Base-by-base conservation (phyloP, 169 alveolate species). In the Miamiensis avidus region DNA sequence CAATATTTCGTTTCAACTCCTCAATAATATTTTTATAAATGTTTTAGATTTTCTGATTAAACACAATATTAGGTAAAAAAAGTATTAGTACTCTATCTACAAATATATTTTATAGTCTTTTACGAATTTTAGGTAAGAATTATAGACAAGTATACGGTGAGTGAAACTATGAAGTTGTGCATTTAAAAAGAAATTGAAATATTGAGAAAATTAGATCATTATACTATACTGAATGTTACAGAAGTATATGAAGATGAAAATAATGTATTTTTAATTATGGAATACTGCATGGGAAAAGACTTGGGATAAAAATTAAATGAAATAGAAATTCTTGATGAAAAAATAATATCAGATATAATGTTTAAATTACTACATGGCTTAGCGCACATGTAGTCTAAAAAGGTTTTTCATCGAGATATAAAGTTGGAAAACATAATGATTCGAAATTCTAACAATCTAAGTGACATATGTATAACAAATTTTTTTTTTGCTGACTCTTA, bases 201-300 rank as follows among this genome's bases (percentile, higher is more conserved):
- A 20, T 29, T 83, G 77, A 75, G 88, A 49, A 49, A 75, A 69
- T 25, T 83, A 83, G 30, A 75, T 65, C 83, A 75, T 76, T 74
- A 83, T 32, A 76, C 78, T 29, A 28, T 83, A 0, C 74, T 76
- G 6, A 49, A 76, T 74, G 4, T 83, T 16, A 29, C 34, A 28
- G 83, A 83, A 30, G 83, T 76, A 29, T 83, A 49, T 83, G 88
- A 83, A 76, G 83, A 83, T 65, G 88, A 83, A 29, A 76, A 34
- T 32, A 75, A 76, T 76, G 1, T 83, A 1, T 83, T 49, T 76
- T 29, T 34, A 64, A 69, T 83, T 27, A 75, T 29, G 28, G 88
- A 83, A 34, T 74, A 28, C 1, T 75, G 28, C 28, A 28, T 49
- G 77, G 88, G 88, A 0, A 64, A 49, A 49, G 88, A 83, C 65